Evolutionary conservation across 805 yeast genomes (phyloP).

Genomic region (Ogataea polymorpha): DNA sequence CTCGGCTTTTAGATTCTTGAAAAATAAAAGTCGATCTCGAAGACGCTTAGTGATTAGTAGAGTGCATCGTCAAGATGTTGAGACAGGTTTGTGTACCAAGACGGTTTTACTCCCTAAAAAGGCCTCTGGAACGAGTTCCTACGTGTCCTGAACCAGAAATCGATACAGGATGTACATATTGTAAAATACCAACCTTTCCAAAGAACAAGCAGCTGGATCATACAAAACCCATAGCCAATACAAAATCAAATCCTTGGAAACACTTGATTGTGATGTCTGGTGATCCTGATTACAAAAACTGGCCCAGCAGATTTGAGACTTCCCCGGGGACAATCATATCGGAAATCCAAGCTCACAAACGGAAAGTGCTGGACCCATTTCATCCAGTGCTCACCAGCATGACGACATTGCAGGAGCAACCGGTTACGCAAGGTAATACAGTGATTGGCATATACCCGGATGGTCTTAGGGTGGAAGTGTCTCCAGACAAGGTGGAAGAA

Average conservation of each 20-base stretch:
- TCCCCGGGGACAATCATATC: conserved; percentile 43
- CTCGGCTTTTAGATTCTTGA: not conserved
- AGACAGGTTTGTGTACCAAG: not conserved
- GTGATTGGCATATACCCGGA: conserved; percentile 48
- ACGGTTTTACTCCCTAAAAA: conserved; percentile 7
- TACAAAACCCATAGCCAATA: conserved; percentile 39
- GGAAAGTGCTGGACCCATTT: conserved; percentile 35
- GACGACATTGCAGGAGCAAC: conserved; percentile 31
- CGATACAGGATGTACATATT: conserved; percentile 64
- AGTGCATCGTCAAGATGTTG: not conserved
- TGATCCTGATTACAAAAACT: conserved; percentile 32
- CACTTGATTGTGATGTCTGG: conserved; percentile 55
- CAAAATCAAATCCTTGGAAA: conserved; percentile 51
- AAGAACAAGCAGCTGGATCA: conserved; percentile 39
- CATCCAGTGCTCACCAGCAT: conserved; percentile 53
- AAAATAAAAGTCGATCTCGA: not conserved
- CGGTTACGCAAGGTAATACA: conserved; percentile 24
- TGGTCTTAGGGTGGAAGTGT: conserved; percentile 38
- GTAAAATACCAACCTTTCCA: conserved; percentile 44
- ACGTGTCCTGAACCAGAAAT: conserved; percentile 48
- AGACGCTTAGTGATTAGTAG: too few species aligned
- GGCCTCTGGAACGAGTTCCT: conserved; percentile 8
- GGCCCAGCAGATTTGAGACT: conserved; percentile 53
- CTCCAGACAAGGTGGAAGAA: conserved; percentile 22
- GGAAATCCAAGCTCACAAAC: conserved; percentile 36